Evolutionary conservation across 495 filamentous ascomycete species (phyloP), one percentile per base, ranked within the genome.

Genomic region (Talaromyces stipitatus): DNA sequence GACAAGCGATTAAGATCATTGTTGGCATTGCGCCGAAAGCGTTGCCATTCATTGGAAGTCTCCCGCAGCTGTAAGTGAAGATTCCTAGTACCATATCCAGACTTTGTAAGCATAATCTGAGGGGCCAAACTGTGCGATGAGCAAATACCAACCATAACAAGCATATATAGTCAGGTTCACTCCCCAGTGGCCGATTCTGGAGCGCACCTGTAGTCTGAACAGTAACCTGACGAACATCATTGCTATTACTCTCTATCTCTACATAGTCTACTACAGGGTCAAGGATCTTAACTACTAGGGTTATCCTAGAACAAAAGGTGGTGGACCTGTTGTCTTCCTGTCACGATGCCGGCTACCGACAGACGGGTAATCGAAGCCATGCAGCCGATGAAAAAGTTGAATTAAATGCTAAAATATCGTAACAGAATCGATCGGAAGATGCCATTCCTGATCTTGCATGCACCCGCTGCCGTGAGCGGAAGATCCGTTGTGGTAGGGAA

Each of bases 401-500:
- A n/a, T 28, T 20, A 51, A 11, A 51, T 7, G 28, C 48, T 28
- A 51, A 51, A 30, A 26, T 3, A 18, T 8, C 48, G 5, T n/a
- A 36, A 1, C 16, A n/a, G 14, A 36, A 36, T 36, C 32, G 32
- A 12, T 36, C 48, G 26, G 16, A 28, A 1, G n/a, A 18, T 18
- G 8, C 53, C n/a, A 43, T 27, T 38, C n/a, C 20, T 28, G 29
- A 43, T 32, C 32, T 26, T 23, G 50, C 50, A 30, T 53, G 26
- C 30, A 53, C 50, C 32, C 50, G 30, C 18, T 53, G 50, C 22
- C 50, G 50, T 36, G 50, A 53, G 18, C 26, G 50, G 2, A 53
- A 53, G 18, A 53, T 53, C 14, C 50, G 50, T 14, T 53, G 50
- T 36, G 50, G 50, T 22, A 22, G 50, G 2, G 50, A 53, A 27